Percentiles rank a stretch among this genome's conserved stretches.
These are phyloP conservation scores for Sporothrix brunneoviolacea DNA, from an alignment of 2,329 filamentous ascomycete genomes.

Conservation along the genomic window DNA sequence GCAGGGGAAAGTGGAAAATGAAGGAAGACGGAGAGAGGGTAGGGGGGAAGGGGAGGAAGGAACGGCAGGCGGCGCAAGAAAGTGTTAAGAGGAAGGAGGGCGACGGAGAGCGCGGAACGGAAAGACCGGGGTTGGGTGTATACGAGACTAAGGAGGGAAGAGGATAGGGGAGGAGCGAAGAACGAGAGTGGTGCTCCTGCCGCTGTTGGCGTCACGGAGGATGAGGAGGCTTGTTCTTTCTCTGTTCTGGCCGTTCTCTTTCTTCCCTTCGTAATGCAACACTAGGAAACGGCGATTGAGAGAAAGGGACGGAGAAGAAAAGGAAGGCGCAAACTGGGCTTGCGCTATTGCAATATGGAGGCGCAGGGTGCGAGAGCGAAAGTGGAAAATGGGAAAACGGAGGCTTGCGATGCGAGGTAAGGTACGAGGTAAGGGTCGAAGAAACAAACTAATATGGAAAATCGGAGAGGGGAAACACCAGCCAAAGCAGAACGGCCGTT, in stretches of 20 bases:
- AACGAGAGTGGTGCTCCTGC: not conserved
- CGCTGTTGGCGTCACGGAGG: too few relatives aligned
- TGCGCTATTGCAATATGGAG: not conserved
- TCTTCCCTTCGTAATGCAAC: too few relatives aligned
- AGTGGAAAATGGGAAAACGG: constrained; percentile 1
- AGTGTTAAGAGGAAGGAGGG: not conserved
- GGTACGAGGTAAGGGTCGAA: too few relatives aligned
- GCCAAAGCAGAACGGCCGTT: too few relatives aligned
- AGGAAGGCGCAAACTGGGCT: not conserved
- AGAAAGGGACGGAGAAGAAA: not conserved
- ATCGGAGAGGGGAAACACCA: too few relatives aligned
- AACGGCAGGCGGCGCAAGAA: not conserved
- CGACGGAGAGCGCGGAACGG: constrained; percentile 12
- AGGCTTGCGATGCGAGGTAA: too few relatives aligned
- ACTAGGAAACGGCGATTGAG: too few relatives aligned
- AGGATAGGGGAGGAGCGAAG: not conserved
- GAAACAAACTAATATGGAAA: too few relatives aligned
- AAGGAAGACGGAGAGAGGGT: constrained; percentile 1
- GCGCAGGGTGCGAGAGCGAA: not conserved
- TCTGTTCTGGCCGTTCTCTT: too few relatives aligned
- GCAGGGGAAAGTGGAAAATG: not conserved
- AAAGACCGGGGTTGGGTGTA: not conserved
- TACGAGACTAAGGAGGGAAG: too few relatives aligned
- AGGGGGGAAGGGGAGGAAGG: not conserved
- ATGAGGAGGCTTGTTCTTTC: too few relatives aligned